phyloP scores from a whole-genome alignment of 2,329 filamentous ascomycete genomes.

The Hymenoscyphus infarciens region DNA sequence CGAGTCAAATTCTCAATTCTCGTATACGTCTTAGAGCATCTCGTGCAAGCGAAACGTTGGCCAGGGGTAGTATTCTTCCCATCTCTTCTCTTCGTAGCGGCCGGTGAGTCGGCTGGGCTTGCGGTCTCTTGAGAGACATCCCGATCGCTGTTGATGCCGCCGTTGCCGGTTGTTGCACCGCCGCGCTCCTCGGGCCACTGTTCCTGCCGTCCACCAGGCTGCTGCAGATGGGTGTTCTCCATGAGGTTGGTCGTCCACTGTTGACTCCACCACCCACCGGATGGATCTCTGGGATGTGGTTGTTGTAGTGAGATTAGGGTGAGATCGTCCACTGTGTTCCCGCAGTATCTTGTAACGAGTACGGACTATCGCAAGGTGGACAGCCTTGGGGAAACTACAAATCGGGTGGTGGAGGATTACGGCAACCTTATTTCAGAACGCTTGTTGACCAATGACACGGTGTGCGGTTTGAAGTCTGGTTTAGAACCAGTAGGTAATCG shows the following conservation, averaged over 20 bases:
- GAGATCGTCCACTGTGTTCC: neutral
- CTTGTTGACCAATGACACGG: too few species aligned
- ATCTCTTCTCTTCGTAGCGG: neutral
- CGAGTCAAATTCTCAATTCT: conserved; percentile 33
- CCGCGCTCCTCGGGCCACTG: neutral
- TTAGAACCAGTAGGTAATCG: too few species aligned
- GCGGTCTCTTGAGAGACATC: neutral
- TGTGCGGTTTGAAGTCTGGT: too few species aligned
- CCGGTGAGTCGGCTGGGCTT: neutral
- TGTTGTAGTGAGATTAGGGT: neutral
- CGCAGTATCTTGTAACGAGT: neutral
- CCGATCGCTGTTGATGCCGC: neutral
- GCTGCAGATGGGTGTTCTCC: neutral
- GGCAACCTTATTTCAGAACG: too few species aligned
- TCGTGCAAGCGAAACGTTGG: conserved; percentile 30
- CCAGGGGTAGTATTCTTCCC: conserved; percentile 9
- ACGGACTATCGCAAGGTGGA: too few species aligned
- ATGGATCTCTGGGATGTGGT: neutral
- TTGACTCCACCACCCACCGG: conserved; percentile 1
- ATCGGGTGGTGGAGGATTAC: neutral
- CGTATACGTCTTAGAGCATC: conserved; percentile 33
- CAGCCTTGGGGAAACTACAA: neutral
- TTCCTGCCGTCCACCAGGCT: neutral
- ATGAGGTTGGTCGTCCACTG: neutral
- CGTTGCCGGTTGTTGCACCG: neutral